These are phyloP conservation scores for Lepidium didymum DNA, from an alignment of 345 rosid species.

Conservation along the genomic window DNA sequence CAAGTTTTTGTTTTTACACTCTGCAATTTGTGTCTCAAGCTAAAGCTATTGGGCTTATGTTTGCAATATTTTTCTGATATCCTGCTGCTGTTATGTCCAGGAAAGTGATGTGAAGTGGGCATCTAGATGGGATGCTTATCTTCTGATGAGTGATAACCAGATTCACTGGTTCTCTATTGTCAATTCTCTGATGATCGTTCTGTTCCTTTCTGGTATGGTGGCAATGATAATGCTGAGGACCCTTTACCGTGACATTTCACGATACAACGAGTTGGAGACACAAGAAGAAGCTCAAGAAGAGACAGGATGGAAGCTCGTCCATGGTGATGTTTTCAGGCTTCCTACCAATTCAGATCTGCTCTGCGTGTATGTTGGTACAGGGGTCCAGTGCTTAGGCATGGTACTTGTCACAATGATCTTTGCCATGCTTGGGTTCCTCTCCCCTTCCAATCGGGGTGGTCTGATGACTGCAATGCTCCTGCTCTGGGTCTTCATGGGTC, in stretches of 20 bases:
- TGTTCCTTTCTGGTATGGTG: conserved; percentile 84
- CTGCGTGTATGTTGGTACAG: conserved; percentile 72
- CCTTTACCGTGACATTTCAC: conserved; percentile 77
- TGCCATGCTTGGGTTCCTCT: conserved; percentile 76
- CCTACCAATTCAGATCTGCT: conserved; percentile 63
- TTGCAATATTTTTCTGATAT: not conserved
- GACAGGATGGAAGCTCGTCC: conserved; percentile 89
- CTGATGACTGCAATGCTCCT: conserved; percentile 85
- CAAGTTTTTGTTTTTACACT: conserved; percentile 12
- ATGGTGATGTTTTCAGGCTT: conserved; percentile 77
- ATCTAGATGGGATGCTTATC: conserved; percentile 89
- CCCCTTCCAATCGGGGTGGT: conserved; percentile 86
- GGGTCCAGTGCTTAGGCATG: conserved; percentile 78
- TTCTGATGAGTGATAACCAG: conserved; percentile 76
- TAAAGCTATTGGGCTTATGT: not conserved
- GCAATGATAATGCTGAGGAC: conserved; percentile 91
- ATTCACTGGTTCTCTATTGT: conserved; percentile 84
- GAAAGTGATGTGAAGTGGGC: conserved; percentile 92
- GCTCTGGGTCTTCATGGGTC: conserved; percentile 86
- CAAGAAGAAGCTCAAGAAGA: conserved; percentile 91
- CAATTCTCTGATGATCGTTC: conserved; percentile 82
- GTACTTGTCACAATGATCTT: conserved; percentile 67
- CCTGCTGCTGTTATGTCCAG: conserved; percentile 30
- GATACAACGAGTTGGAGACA: conserved; percentile 79
- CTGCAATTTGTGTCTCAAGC: not conserved